Conservation (phyloP, 805 yeast species). For the Wickerhamomyces alni region DNA sequence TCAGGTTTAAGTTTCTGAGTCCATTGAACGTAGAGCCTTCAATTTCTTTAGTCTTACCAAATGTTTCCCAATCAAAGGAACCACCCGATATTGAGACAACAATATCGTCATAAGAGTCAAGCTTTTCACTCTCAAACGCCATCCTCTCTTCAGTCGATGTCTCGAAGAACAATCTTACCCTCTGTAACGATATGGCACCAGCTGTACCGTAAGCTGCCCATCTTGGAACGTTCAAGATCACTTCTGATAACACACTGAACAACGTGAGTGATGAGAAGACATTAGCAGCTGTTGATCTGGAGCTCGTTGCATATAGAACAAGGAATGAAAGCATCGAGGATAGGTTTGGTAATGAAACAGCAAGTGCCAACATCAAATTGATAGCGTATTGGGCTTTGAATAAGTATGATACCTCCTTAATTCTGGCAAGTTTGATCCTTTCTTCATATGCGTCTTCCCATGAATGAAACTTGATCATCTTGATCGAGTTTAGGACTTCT, state of each 20-base stretch:
- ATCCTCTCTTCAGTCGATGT: constrained; percentile 5
- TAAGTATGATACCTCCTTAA: constrained; percentile 47
- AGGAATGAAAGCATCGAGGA: constrained; percentile 45
- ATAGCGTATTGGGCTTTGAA: constrained; percentile 50
- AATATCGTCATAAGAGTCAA: constrained; percentile 48
- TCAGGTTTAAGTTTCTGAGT: constrained; percentile 28
- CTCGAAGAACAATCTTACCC: constrained; percentile 45
- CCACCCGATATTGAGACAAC: constrained; percentile 38
- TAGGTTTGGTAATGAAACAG: constrained; percentile 39
- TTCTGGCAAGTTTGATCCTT: constrained; percentile 43
- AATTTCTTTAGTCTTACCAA: constrained; percentile 25
- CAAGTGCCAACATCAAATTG: constrained; percentile 37
- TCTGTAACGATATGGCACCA: constrained; percentile 42
- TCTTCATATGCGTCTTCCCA: constrained; percentile 71
- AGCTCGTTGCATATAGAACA: constrained; percentile 28
- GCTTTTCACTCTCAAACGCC: constrained; percentile 26
- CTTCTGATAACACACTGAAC: constrained; percentile 52
- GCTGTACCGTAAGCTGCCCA: constrained; percentile 57
- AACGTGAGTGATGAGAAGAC: constrained; percentile 62
- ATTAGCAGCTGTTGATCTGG: constrained; percentile 42
- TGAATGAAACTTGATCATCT: constrained; percentile 68
- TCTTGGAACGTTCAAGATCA: constrained; percentile 56
- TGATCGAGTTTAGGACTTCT: constrained; percentile 51
- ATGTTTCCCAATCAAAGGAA: constrained; percentile 53
- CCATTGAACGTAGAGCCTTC: too few relatives aligned